A percentile compares a stretch with the other conserved stretches of the same genome.
These are phyloP conservation scores for Marasmius fiardii DNA, from an alignment of 1,284 basidiomycete genomes.

Conservation along the genomic window DNA sequence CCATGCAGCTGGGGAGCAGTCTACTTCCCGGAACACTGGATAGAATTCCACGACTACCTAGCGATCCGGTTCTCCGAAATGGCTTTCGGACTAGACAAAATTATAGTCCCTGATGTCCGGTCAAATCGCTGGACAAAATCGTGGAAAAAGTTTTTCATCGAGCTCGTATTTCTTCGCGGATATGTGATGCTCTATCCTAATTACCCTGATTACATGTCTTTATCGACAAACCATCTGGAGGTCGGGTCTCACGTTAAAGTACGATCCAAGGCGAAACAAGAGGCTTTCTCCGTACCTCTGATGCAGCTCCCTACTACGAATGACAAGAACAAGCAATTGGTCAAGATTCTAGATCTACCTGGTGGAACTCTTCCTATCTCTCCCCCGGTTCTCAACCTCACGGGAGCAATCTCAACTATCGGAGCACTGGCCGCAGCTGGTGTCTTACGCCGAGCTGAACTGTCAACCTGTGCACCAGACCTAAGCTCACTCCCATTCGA, in stretches of 20 bases:
- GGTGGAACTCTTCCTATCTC: slow-evolving; percentile 44
- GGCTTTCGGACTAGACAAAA: slow-evolving; percentile 36
- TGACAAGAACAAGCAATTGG: slow-evolving; percentile 10
- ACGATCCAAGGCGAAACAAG: slow-evolving; percentile 54
- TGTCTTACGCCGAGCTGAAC: background rate
- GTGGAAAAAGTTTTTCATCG: slow-evolving; percentile 88
- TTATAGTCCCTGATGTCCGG: slow-evolving; percentile 67
- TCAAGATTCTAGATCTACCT: slow-evolving; percentile 57
- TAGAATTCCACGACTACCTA: slow-evolving; percentile 78
- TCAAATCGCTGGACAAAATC: slow-evolving; percentile 78
- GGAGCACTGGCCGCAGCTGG: slow-evolving; percentile 19
- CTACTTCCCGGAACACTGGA: slow-evolving; percentile 85
- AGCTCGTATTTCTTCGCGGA: slow-evolving; percentile 74
- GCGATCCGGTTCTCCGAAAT: slow-evolving; percentile 56
- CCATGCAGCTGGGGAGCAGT: slow-evolving; percentile 90
- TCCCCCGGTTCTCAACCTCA: slow-evolving; percentile 69
- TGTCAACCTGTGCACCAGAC: background rate
- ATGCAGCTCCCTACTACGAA: slow-evolving; percentile 44
- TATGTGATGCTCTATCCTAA: slow-evolving; percentile 88
- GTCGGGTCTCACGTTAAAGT: slow-evolving; percentile 66
- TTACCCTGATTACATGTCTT: slow-evolving; percentile 60
- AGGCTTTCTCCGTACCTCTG: slow-evolving; percentile 64
- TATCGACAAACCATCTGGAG: slow-evolving; percentile 86
- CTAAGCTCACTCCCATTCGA: background rate
- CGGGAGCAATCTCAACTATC: slow-evolving; percentile 51